These are phyloP conservation scores for Chaetomium strumarium DNA, from an alignment of 2,329 filamentous ascomycete genomes.

Conservation along the genomic window DNA sequence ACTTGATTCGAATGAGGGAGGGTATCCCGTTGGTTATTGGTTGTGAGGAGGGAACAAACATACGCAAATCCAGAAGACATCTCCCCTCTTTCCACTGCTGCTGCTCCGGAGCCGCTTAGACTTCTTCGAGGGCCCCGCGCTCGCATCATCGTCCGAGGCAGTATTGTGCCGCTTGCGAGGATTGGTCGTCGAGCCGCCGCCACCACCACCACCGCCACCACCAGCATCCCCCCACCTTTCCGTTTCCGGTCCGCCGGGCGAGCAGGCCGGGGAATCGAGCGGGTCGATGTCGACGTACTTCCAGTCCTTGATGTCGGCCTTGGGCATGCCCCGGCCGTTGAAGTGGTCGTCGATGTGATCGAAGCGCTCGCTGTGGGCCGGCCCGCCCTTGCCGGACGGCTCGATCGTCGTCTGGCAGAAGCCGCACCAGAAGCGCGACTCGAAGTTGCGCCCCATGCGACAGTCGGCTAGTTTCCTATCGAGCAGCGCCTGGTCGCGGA, in stretches of 20 bases:
- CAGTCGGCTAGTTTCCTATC: slow-evolving; percentile 45
- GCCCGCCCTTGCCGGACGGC: slow-evolving; percentile 43
- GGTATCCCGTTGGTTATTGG: not conserved
- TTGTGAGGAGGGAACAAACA: not conserved
- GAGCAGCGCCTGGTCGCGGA: slow-evolving; percentile 28
- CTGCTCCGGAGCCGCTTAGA: slow-evolving; percentile 9
- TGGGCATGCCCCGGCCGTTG: slow-evolving; percentile 41
- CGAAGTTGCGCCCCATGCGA: slow-evolving; percentile 58
- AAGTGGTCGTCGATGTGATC: slow-evolving; percentile 75
- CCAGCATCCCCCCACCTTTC: not conserved
- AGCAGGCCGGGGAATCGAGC: not conserved
- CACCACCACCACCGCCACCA: not conserved
- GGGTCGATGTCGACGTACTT: slow-evolving; percentile 31
- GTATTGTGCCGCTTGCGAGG: not conserved
- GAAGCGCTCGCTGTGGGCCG: slow-evolving; percentile 46
- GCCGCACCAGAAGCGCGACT: slow-evolving; percentile 76
- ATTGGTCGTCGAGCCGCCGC: not conserved
- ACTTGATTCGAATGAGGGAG: not conserved
- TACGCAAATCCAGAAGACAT: slow-evolving; percentile 16
- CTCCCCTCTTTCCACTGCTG: not conserved
- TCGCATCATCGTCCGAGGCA: not conserved
- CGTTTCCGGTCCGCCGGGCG: not conserved
- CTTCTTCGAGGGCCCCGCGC: not conserved
- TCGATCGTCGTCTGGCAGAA: slow-evolving; percentile 61
- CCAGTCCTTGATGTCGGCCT: slow-evolving; percentile 53